Evolutionary conservation across 1,284 basidiomycete genomes (phyloP), one percentile per base, ranked within the genome.

Genomic region (Chiua sp.): DNA sequence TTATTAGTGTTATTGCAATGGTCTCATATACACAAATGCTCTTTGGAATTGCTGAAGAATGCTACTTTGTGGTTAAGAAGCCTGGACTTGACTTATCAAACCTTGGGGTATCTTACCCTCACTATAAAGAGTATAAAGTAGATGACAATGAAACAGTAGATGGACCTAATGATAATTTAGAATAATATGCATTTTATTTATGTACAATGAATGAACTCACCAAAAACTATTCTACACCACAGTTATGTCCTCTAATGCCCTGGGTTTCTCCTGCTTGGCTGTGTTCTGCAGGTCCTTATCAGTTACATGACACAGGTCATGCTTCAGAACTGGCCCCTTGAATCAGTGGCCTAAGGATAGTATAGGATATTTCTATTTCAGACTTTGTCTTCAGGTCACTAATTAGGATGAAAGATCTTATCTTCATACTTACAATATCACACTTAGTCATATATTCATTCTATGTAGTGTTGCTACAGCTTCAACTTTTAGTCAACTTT

Each of bases 1-100:
- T 77, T 35, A 10, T 53, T 3, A 64, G 73, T 20, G 68, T 75
- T 16, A 66, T 77, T 1, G 67, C 63, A 0, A 71, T 77, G 72
- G 50, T 64, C 1, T 65, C 65, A 15, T 57, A 62, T n/a, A 35
- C 33, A 28, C 42, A n/a, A 20, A 59, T 33, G 20, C 53, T 55
- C 5, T 35, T 22, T 22, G 54, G 46, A 28, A 12, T 18, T 18
- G 37, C 23, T 5, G 44, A 56, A 26, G 32, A 26, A 12, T 28
- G 39, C 2, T 61, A 59, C 48, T 53, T 59, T 26, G 26, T 26
- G 11, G 20, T 59, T 2, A 49, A 62, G 22, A 62, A 55, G 28
- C 60, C 57, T 7, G 47, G 60, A 23, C 51, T 62, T 20, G 57
- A 62, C 18, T 37, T 62, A 6, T 53, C 53, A 3, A 26, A 55